A percentile compares a stretch with the other conserved stretches of the same genome.
These are phyloP conservation scores for Gleditsia sinensis DNA, from an alignment of 306 rosid species.

Conservation along the genomic window DNA sequence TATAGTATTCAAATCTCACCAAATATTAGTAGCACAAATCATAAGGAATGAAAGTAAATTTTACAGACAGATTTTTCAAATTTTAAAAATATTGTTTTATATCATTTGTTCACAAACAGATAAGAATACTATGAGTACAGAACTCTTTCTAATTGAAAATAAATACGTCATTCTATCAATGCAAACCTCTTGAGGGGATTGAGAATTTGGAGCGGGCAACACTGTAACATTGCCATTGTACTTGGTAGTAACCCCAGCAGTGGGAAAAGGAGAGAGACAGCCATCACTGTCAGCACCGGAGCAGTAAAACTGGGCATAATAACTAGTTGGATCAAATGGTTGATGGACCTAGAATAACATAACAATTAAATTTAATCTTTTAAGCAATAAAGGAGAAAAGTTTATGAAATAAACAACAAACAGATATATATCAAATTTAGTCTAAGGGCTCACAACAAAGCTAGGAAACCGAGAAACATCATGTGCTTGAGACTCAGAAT, in stretches of 20 bases:
- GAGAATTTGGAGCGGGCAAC: conserved; percentile 51
- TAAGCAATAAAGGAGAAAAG: neutral
- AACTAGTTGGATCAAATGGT: conserved; percentile 57
- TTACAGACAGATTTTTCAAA: neutral
- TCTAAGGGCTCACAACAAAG: conserved; percentile 48
- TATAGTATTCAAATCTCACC: no score
- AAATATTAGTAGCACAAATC: no score
- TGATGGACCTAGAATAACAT: conserved; percentile 50
- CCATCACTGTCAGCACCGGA: conserved; percentile 60
- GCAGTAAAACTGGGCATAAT: conserved; percentile 59
- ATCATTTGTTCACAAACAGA: neutral
- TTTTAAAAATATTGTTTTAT: no score
- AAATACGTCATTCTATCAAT: neutral
- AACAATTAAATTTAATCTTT: neutral
- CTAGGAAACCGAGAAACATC: conserved; percentile 57
- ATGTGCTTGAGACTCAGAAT: conserved; percentile 55
- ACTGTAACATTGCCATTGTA: conserved; percentile 53
- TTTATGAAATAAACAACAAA: neutral
- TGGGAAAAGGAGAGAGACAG: conserved; percentile 58
- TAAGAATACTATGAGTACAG: neutral
- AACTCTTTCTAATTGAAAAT: neutral
- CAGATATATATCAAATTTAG: neutral
- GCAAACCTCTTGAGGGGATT: conserved; percentile 60
- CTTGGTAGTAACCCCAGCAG: conserved; percentile 54
- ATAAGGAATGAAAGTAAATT: no score